Base-by-base conservation (phyloP, 805 yeast species). In the Cyberlindnera maclurae region DNA sequence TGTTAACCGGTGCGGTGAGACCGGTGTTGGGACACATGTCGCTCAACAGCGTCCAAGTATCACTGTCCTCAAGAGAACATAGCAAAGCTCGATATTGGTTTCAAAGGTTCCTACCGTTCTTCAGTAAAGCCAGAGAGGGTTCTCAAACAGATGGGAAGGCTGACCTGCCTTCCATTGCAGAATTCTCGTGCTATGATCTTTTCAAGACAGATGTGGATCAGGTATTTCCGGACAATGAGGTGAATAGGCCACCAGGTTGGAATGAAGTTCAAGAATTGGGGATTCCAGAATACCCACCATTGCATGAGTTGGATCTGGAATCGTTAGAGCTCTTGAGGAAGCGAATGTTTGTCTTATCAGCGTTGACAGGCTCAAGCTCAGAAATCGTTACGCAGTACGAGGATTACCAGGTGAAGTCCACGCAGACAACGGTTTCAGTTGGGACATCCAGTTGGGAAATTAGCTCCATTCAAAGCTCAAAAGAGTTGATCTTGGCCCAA, bases 261-360 rank as follows among this genome's bases (percentile, higher is more conserved):
- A 34, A 31, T 3, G 30, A 34, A n/a, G 12, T 17, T 12, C 18
- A 29, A 5, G 31, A 31, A 8, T 22, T 26, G 13, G 5, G 13
- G 9, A 34, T 44, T 3, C 44, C 47, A 15, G 12, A 13, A 7
- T 44, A 30, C 32, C 26, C 43, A 2, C 45, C 48, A 3, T 32
- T 44, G 20, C 41, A 44, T 29, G 42, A 37, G 18, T 34, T 44
- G 29, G 33, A 31, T 8, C 22, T 33, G 10, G 33, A 35, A 2
- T 28, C 28, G 12, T 12, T 44, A 15, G 40, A 39, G 5, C 13
- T 12, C 15, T 39, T 44, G 40, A 37, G 26, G 10, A 13, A n/a
- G 4, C 12, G 26, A 5, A 24, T 41, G 12, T 34, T 40, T 13
- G 36, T 34, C 3, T 20, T 36, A 5, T 27, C 37, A 15, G 36